Base-by-base conservation (phyloP, 257 asterid species). In the Verbascum thapsus region DNA sequence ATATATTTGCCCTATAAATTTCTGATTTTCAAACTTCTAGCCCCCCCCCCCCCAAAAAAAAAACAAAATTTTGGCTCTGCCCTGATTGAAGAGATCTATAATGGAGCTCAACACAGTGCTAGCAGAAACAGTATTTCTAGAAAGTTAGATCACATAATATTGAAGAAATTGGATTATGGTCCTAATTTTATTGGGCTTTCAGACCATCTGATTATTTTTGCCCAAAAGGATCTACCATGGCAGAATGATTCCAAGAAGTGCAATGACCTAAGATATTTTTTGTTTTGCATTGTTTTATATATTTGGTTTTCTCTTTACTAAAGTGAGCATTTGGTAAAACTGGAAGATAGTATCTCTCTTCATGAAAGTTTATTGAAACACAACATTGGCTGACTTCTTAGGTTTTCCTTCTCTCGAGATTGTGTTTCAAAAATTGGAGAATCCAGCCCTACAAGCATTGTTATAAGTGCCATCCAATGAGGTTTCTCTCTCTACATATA, bases 351-450 rank as follows among this genome's bases (percentile, higher is more conserved):
- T 17, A 11, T n/a, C 19, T 19, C 49, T 50, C 41, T 32, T 35
- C 66, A 59, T 16, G 60, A 4, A 59, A 47, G 51, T 18, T 45
- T 55, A 34, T 37, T 37, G 26, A 26, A 15, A 43, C 19, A 22
- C n/a, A 60, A 22, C 61, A 56, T 59, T 61, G 37, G 64, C 70
- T 67, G 30, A 58, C 42, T 59, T 79, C 65, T 74, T 86, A 92
- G 98, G 98, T 57, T 92, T 92, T 78, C 98, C 98, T 64, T 81
- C 85, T 65, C 94, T 92, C 61, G 98, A 96, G 48, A 91, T 92
- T 55, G 66, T 92, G 77, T 70, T 92, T 80, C 98, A 92, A 71
- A 92, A 87, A 74, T 76, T 92, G 88, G 98, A 92, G 82, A 92
- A 88, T 76, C 98, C 98, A 76, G 98, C 96, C 55, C 72, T 92